These are phyloP conservation scores for Aquanectria penicillioides DNA, from an alignment of 2,329 filamentous ascomycete genomes.

Conservation along the genomic window DNA sequence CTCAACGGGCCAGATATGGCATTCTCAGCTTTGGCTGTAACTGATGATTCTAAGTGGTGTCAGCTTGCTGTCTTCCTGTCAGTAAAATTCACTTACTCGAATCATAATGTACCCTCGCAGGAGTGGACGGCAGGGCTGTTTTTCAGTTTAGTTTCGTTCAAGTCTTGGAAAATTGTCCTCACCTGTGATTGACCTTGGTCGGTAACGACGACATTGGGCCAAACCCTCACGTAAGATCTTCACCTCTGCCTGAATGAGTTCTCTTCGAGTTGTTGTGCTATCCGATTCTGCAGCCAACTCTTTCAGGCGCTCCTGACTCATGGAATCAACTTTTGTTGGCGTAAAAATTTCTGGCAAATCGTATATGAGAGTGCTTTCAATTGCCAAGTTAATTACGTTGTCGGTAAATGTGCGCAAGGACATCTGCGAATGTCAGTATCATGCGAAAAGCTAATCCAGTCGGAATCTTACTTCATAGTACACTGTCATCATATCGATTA, in stretches of 20 bases:
- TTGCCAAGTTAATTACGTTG: conserved; percentile 57
- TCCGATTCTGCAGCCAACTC: conserved; percentile 24
- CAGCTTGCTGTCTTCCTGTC: no score
- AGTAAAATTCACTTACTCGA: no score
- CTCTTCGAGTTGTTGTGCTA: conserved; percentile 10
- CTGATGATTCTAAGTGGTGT: no score
- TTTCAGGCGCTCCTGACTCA: conserved; percentile 21
- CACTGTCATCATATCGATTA: conserved; percentile 56
- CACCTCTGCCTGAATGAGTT: conserved; percentile 21
- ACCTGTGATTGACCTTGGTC: conserved; percentile 26
- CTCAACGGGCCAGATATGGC: no score
- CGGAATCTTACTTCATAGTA: conserved; percentile 53
- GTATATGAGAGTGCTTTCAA: conserved; percentile 59
- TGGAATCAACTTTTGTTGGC: conserved; percentile 43
- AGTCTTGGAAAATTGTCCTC: no score
- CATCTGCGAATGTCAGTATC: conserved; percentile 43
- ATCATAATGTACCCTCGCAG: no score
- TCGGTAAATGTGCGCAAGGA: conserved; percentile 57
- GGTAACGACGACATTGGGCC: conserved; percentile 14
- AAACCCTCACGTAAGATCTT: conserved; percentile 20
- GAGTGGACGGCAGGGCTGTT: no score
- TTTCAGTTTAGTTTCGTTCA: no score
- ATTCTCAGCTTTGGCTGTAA: no score
- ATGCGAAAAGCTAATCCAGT: rapidly evolving
- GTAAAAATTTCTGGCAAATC: conserved; percentile 55